A percentile compares a stretch with the other conserved stretches of the same genome.
Conservation (phyloP, 1,284 basidiomycete species). For the Cryptococcus sp. region DNA sequence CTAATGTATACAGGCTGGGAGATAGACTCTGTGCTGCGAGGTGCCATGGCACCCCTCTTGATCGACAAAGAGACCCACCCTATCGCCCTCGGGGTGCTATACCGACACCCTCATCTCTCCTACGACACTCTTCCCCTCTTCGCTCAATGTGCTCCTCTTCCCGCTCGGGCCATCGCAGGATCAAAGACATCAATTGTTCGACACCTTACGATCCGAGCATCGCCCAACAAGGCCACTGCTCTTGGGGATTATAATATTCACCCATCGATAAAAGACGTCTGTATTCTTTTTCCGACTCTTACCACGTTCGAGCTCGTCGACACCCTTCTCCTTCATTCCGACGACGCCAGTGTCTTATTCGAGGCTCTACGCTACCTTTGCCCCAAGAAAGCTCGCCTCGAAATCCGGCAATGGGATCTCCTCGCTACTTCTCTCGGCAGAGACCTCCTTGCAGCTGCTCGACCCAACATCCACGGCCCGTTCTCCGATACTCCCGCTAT, state of each 20-base stretch:
- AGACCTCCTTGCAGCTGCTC: conserved; percentile 17
- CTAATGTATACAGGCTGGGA: conserved; percentile 7
- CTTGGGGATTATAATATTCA: conserved; percentile 14
- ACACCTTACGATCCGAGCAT: conserved; percentile 15
- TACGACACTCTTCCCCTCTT: conserved; percentile 16
- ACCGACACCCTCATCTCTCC: conserved; percentile 22
- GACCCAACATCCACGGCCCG: conserved; percentile 4
- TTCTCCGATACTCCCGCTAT: background rate
- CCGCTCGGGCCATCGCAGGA: conserved; percentile 1
- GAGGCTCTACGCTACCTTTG: conserved; percentile 10
- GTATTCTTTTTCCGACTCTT: conserved; percentile 13
- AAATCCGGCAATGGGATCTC: conserved; percentile 29
- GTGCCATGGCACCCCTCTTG: conserved; percentile 20
- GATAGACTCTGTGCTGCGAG: conserved; percentile 9
- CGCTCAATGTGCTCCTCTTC: conserved; percentile 2
- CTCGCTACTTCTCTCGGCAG: conserved; percentile 14
- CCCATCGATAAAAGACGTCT: conserved; percentile 9
- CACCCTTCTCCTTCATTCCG: conserved; percentile 13
- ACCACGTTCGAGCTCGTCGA: conserved; percentile 22
- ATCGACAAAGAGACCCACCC: conserved; percentile 13
- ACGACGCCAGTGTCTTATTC: conserved; percentile 17
- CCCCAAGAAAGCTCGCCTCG: conserved; percentile 24
- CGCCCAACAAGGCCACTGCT: background rate
- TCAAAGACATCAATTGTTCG: conserved; percentile 13
- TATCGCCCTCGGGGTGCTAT: conserved; percentile 19